These are phyloP conservation scores for Cladosporium cucumerinum DNA, from an alignment of 2,329 filamentous ascomycete species.

Conservation along the genomic window DNA sequence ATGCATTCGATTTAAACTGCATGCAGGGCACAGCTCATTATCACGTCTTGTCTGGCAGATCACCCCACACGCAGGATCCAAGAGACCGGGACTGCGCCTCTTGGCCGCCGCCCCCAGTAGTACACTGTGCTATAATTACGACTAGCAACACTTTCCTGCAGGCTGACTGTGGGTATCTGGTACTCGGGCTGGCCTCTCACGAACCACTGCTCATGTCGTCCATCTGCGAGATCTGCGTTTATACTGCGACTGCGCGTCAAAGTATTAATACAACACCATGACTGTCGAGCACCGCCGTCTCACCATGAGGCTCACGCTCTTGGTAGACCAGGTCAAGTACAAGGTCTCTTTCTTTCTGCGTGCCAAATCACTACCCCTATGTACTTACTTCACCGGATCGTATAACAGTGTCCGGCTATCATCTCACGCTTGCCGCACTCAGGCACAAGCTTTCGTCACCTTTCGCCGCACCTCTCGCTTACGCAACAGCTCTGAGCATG, in stretches of 20 bases:
- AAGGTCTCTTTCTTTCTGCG: background rate
- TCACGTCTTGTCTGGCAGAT: background rate
- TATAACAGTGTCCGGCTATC: background rate
- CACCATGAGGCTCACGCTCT: background rate
- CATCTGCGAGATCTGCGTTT: background rate
- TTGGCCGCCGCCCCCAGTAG: background rate
- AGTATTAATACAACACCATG: background rate
- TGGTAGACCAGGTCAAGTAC: background rate
- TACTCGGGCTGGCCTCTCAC: constrained; percentile 1
- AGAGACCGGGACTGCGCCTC: background rate
- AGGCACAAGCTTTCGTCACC: constrained; percentile 5
- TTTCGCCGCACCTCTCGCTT: background rate
- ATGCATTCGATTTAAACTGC: background rate
- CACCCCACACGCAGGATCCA: background rate
- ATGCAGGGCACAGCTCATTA: background rate
- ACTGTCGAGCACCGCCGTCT: background rate
- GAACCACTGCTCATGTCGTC: background rate
- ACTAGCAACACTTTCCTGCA: constrained; percentile 1
- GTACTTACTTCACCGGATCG: background rate
- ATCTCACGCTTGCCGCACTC: background rate
- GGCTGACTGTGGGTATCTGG: constrained; percentile 2
- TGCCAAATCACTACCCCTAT: background rate
- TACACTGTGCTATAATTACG: background rate
- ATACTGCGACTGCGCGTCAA: background rate
- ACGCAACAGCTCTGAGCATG: background rate